These are phyloP conservation scores for Saccharum spontaneum DNA, from an alignment of 176 grass and related monocot genomes.

Conservation along the genomic window DNA sequence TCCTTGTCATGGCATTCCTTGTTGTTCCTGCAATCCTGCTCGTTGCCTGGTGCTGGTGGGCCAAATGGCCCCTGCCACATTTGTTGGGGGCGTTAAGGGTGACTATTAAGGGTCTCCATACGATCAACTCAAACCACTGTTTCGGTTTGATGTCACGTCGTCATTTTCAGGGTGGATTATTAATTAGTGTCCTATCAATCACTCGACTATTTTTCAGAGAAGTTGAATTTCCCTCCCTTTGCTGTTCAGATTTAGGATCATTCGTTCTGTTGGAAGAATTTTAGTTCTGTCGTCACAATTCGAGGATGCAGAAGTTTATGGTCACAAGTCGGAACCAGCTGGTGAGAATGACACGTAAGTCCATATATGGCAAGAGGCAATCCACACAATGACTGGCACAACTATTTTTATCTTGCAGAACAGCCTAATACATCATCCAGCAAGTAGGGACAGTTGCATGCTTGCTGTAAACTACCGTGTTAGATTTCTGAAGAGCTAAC, in stretches of 20 bases:
- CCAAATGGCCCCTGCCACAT: slow-evolving; percentile 10
- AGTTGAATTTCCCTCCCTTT: background rate
- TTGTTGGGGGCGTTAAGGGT: background rate
- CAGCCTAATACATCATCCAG: background rate
- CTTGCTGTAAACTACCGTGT: background rate
- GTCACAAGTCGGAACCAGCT: no score
- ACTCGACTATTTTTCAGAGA: background rate
- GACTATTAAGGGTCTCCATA: background rate
- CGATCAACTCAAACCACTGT: background rate
- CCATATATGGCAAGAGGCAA: background rate
- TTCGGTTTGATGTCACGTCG: background rate
- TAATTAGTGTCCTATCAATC: background rate
- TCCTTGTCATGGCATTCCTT: slow-evolving; percentile 39
- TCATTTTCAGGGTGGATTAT: background rate
- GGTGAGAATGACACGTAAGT: background rate
- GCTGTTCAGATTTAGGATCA: background rate
- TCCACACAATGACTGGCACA: background rate
- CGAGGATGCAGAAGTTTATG: background rate
- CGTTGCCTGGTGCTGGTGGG: slow-evolving; percentile 22
- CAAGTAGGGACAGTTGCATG: background rate
- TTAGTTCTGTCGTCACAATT: background rate
- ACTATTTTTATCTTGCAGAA: background rate
- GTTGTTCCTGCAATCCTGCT: background rate
- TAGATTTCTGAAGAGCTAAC: background rate
- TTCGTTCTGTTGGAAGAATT: background rate